Evolutionary conservation across 345 rosid genomes (phyloP), one percentile per base, ranked within the genome.

Genomic region (Firmiana major): DNA sequence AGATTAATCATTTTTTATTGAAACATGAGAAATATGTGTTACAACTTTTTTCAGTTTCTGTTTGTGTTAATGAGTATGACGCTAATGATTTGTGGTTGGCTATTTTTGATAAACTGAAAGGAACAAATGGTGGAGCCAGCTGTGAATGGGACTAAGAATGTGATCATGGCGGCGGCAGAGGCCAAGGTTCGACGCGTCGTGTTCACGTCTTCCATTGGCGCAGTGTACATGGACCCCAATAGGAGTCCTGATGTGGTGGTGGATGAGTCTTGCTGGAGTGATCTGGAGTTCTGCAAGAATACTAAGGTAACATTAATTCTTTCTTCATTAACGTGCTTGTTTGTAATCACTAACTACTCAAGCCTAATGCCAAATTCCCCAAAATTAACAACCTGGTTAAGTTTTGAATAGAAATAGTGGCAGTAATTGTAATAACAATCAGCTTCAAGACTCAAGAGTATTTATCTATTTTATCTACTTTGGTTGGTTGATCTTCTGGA

Each of bases 71-170:
- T 26, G 49, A 24, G n/a, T n/a, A n/a, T n/a, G n/a, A n/a, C n/a
- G n/a, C n/a, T n/a, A n/a, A n/a, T n/a, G n/a, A n/a, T n/a, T n/a
- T n/a, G n/a, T n/a, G n/a, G n/a, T 43, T 13, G 43, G 4, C 15
- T 65, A 8, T 16, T 5, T 34, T 36, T 38, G 2, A 28, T 15
- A 15, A 7, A 17, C 46, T 46, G 1, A 24, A 71, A 94, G 99
- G 99, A 90, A 45, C 89, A 93, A 88, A 91, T 96, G 98, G 90
- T 96, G 92, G 99, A 96, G 84, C 99, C 99, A 15, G 97, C 98
- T 0, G 97, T 96, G 81, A 80, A 76, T 1, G 99, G 99, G 73
- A 91, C 98, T 3, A 88, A 86, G 86, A 91, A 89, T 43, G 98
- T 93, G 83, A 88, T 96, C 38, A 78, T 80, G 7, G 99, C 97